Percentiles rank a stretch among this genome's conserved stretches.
Conservation (phyloP, 176 grass and related monocot species). For the Musa beccarii region DNA sequence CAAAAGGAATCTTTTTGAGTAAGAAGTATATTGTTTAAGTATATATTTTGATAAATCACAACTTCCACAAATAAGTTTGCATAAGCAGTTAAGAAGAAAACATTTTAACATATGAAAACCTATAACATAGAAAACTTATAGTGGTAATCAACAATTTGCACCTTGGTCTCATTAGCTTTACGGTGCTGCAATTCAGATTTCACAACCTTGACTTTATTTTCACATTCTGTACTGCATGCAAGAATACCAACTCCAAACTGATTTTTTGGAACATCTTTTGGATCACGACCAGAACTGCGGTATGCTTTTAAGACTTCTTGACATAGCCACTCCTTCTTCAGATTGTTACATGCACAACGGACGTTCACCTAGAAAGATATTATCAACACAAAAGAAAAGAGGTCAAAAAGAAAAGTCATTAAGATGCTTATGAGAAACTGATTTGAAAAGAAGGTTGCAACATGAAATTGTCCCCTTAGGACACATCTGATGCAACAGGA, state of each 20-base stretch:
- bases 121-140: neutral
- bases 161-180: conserved; percentile 64
- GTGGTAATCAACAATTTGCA: conserved; percentile 18
- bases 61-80: too few relatives aligned
- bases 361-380: conserved; percentile 55
- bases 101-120: neutral
- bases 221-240: conserved; percentile 49
- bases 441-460: neutral
- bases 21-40: neutral
- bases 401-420: neutral
- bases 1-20: neutral
- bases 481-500: neutral
- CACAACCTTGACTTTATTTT: conserved; percentile 46
- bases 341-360: conserved; percentile 70
- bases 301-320: conserved; percentile 80
- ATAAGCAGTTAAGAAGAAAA: neutral
- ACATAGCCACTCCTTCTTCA: conserved; percentile 87
- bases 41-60: too few relatives aligned
- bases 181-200: conserved; percentile 66
- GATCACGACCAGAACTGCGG: conserved; percentile 40
- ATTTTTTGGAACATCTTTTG: conserved; percentile 63
- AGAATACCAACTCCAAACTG: conserved; percentile 80
- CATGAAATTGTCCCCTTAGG: neutral
- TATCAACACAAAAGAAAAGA: conserved; percentile 11
- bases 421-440: neutral